phyloP scores from a whole-genome alignment of 768 basidiomycete genomes.

The Lactifluus echinatus region DNA sequence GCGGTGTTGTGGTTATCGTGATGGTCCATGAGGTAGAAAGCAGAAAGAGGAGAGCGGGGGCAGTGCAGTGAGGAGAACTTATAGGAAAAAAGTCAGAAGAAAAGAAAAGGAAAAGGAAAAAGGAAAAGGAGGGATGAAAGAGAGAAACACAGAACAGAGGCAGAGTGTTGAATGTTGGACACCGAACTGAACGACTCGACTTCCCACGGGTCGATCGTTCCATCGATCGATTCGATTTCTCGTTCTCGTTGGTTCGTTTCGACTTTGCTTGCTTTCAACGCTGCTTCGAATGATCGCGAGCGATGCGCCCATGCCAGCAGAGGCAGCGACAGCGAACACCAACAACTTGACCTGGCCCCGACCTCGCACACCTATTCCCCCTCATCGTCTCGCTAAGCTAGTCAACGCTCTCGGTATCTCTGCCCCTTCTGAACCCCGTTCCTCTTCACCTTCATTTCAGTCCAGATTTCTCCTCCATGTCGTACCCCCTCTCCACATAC shows the following conservation, averaged over 20 bases:
- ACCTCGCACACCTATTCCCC: constrained; percentile 64
- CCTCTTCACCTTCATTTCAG: constrained; percentile 42
- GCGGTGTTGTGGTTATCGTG: constrained; percentile 23
- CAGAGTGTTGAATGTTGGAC: background rate
- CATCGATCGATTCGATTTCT: too few relatives aligned
- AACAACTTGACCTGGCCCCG: constrained; percentile 45
- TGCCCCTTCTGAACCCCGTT: constrained; percentile 59
- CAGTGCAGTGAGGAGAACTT: constrained; percentile 20
- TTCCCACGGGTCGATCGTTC: too few relatives aligned
- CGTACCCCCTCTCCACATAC: constrained; percentile 66
- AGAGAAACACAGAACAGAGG: constrained; percentile 2
- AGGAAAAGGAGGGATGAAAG: constrained; percentile 27
- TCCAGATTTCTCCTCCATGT: constrained; percentile 78
- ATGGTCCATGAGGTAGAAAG: constrained; percentile 27
- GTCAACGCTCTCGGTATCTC: constrained; percentile 82
- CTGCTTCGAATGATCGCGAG: background rate
- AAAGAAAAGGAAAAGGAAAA: constrained; percentile 28
- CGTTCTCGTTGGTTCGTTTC: too few relatives aligned
- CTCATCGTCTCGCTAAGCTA: constrained; percentile 69
- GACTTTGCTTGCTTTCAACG: too few relatives aligned
- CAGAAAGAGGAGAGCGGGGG: constrained; percentile 20
- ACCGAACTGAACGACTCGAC: too few relatives aligned
- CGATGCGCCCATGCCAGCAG: constrained; percentile 5
- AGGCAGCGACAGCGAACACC: constrained; percentile 1
- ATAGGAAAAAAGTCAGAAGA: constrained; percentile 22